Conservation (phyloP, 2,329 filamentous ascomycete species). For the Fusarium verrucosum region DNA sequence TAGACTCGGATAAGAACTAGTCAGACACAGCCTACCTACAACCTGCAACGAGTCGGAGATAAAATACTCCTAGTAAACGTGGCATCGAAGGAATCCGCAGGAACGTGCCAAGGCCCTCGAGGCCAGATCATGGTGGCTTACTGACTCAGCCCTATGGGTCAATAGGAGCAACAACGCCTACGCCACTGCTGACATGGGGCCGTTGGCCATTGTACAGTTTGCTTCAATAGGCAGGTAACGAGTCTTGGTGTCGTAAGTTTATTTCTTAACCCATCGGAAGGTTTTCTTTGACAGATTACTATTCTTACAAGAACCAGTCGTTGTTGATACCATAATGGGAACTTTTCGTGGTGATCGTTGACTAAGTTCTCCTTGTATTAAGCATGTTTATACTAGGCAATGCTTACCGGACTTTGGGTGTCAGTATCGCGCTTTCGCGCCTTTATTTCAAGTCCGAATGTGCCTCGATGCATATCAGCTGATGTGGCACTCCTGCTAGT, state of each 20-base stretch:
- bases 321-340: neutral
- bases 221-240: neutral
- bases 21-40: slow-evolving; percentile 2
- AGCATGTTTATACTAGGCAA: neutral
- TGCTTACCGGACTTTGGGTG: neutral
- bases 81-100: neutral
- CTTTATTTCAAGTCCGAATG: slow-evolving; percentile 22
- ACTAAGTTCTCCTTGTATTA: neutral
- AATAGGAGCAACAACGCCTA: neutral
- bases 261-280: neutral
- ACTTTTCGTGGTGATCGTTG: neutral
- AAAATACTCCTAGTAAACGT: neutral
- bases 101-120: neutral
- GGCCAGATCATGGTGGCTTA: neutral
- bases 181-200: slow-evolving; percentile 2
- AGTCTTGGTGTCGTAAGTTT: neutral
- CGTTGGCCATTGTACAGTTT: neutral
- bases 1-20: neutral
- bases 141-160: slow-evolving; percentile 20
- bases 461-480: slow-evolving; percentile 13
- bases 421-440: slow-evolving; percentile 8
- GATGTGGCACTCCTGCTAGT: neutral
- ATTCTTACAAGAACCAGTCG: neutral
- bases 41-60: neutral
- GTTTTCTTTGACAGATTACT: neutral